Base-by-base conservation (phyloP, 2,329 filamentous ascomycete genomes). In the Fusarium aywerte region DNA sequence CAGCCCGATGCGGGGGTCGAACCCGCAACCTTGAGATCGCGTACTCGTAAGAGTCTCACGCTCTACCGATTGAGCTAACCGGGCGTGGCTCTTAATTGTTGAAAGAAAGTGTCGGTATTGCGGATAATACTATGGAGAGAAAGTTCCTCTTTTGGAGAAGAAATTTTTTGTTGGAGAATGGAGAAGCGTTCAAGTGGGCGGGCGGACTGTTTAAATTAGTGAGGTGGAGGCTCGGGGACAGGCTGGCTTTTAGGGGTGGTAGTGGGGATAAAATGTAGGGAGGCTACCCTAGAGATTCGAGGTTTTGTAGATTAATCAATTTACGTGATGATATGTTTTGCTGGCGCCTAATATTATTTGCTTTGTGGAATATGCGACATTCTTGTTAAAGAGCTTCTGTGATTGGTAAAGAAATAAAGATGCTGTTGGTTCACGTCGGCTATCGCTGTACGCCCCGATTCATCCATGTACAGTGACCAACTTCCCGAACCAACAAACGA, bases 11-110 rank as follows among this genome's bases (percentile, higher is more conserved):
- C 76, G 77, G 78, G 77, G 77, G 76, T 83, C 81, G 82, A 84
- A 85, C 84, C 82, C 81, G 81, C 81, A 84, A 80, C 81, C 82
- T 84, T 83, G 80, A 84, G 82, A 83, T 84, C 58, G 73, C 56
- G 73, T 67, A 70, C 73, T 74, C 71, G 2, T 84, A 84, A 85
- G 87, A 89, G 87, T 88, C 87, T 87, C 83, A 88, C 86, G 86
- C 86, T 89, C 87, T 89, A 88, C 72, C 73, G 74, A 75, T 75
- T 74, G 71, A 74, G 67, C 70, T 72, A 72, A 71, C 70, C 70
- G 65, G 70, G 70, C 70, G 40, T 65, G 67, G 67, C 67, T 65
- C 67, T 31, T 65, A 18, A n/a, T 61, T 68, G 47, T 27, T 67
- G 42, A 23, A 54, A 10, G 1, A 8, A 0, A 0, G 0, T 2